Evolutionary conservation across 2,329 filamentous ascomycete species (phyloP), one percentile per base, ranked within the genome.

Genomic region (Cyphellophora europaea): DNA sequence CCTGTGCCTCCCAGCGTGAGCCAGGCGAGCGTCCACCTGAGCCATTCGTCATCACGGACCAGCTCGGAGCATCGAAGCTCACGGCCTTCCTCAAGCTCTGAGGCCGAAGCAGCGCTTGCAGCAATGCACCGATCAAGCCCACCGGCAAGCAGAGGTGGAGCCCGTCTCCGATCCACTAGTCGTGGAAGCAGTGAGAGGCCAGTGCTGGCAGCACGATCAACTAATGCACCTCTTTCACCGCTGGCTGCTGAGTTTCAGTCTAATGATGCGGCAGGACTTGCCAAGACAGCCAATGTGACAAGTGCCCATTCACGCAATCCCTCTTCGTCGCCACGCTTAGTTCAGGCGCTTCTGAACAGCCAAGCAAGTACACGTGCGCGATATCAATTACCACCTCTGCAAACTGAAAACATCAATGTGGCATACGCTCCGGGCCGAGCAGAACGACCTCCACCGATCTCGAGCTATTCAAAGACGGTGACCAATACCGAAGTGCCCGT

Each of bases 81-180:
- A 35, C 19, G 48, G 36, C 37, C 51, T 36, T 51, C 52, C 16
- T 44, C 37, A 27, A 40, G 40, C 17, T 63, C 61, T 3, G 54
- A 55, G 17, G 63, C 62, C 3, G 55, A 59, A 18, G 52, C 53
- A 36, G 53, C 57, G 11, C 46, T 66, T 5, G 49, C 56, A 5
- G 53, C 59, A 1, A 53, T 65, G 11, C 59, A 62, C 28, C 50
- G 52, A 19, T 49, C 49, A 5, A 63, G 54, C 34, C 53, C 55
- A n/a, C 48, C 55, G 3, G 46, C 51, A 19, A 38, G 49, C 13
- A 47, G 44, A 29, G 29, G 37, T 41, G 40, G 49, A 47, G 55
- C 25, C 27, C 25, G 14, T n/a, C 27, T 49, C 16, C 44, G 41
- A 27, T 34, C 35, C 11, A 28, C 34, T 13, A 43, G 31, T 23